Evolutionary conservation across 2,329 filamentous ascomycete species (phyloP).

Genomic region (Epicoccum sorghinum): DNA sequence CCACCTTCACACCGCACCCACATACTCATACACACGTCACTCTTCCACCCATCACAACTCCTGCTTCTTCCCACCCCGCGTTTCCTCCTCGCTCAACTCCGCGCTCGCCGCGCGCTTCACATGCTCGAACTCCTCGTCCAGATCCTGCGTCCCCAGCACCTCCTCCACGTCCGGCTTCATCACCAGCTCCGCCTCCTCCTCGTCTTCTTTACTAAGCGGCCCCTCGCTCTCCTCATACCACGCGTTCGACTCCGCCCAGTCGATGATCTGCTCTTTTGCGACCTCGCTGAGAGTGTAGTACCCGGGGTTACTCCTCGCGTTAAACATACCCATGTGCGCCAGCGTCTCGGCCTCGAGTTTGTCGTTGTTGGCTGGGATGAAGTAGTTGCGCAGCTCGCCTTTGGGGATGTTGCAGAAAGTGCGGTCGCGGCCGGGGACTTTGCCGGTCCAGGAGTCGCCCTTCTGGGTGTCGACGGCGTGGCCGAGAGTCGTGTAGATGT

Average conservation of each 20-base stretch:
- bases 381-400: constrained; percentile 39
- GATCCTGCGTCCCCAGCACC: constrained; percentile 21
- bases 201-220: constrained; percentile 29
- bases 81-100: constrained; percentile 6
- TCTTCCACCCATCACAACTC: constrained; percentile 2
- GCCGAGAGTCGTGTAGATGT: constrained; percentile 86
- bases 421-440: constrained; percentile 70
- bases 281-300: constrained; percentile 71
- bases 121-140: constrained; percentile 35
- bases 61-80: constrained; percentile 5
- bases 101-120: constrained; percentile 18
- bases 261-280: constrained; percentile 68
- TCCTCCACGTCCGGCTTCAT: constrained; percentile 25
- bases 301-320: constrained; percentile 71
- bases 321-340: constrained; percentile 85
- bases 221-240: constrained; percentile 66
- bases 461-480: constrained; percentile 61
- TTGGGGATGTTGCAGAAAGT: constrained; percentile 80
- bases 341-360: constrained; percentile 76
- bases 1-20: not conserved
- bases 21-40: not conserved
- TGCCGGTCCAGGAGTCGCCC: constrained; percentile 53
- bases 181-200: constrained; percentile 43
- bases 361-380: constrained; percentile 69
- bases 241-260: constrained; percentile 63